Conservation (phyloP, 352 stramenopile genomes). For the Peronospora belbahrii region DNA sequence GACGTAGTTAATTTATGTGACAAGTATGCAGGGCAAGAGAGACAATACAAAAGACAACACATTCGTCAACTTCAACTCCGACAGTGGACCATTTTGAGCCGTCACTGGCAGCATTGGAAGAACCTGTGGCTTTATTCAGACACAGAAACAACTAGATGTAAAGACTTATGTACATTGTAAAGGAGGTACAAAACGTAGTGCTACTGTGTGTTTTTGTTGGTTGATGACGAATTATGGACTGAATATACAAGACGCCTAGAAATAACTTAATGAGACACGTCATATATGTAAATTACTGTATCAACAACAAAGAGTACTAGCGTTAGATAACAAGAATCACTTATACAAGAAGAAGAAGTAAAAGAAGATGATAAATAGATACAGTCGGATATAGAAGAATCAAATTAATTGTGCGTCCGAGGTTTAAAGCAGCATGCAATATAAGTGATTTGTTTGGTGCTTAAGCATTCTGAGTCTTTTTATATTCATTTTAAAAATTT, state of each 20-base stretch:
- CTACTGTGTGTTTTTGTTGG: slow-evolving; percentile 89
- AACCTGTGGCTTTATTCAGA: slow-evolving; percentile 86
- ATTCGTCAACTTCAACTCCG: slow-evolving; percentile 87
- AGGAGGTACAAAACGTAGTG: slow-evolving; percentile 90
- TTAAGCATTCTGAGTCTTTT: too few relatives aligned
- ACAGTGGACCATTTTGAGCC: slow-evolving; percentile 86
- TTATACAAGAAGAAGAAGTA: too few relatives aligned
- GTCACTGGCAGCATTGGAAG: slow-evolving; percentile 52
- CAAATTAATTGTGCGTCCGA: too few relatives aligned
- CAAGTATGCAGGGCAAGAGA: slow-evolving; percentile 87
- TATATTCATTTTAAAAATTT: too few relatives aligned
- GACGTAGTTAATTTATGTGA: slow-evolving; percentile 96
- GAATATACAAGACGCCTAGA: slow-evolving; percentile 75
- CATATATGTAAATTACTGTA: slow-evolving; percentile 87
- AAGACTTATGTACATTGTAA: slow-evolving; percentile 96
- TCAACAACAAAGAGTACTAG: slow-evolving; percentile 81
- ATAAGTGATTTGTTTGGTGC: too few relatives aligned
- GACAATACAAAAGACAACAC: slow-evolving; percentile 80
- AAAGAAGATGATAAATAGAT: slow-evolving; percentile 5
- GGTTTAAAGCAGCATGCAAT: too few relatives aligned
- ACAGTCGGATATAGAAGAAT: too few relatives aligned
- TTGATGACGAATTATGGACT: slow-evolving; percentile 67
- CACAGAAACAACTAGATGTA: slow-evolving; percentile 75
- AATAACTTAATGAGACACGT: slow-evolving; percentile 83
- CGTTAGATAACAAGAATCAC: slow-evolving; percentile 60